A percentile compares a stretch with the other conserved stretches of the same genome.
Evolutionary conservation across 805 yeast genomes (phyloP).

Genomic region (Cyberlindnera misumaiensis): DNA sequence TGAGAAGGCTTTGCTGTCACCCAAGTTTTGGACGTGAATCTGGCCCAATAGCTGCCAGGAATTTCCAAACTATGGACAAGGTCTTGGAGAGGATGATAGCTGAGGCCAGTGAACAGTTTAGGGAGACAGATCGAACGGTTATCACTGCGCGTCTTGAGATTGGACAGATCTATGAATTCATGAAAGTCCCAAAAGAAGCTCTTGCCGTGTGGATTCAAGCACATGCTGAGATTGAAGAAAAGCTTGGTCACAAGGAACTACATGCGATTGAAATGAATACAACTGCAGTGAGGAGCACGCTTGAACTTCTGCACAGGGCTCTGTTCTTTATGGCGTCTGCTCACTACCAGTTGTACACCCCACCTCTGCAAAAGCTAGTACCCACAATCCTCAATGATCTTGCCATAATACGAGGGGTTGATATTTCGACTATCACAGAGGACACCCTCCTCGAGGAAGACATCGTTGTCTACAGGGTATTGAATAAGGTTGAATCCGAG

Average conservation of each 20-base stretch:
- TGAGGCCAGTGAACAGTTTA: slow-evolving; percentile 43
- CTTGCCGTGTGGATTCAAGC: slow-evolving; percentile 38
- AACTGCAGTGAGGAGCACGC: slow-evolving; percentile 33
- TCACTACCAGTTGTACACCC: slow-evolving; percentile 48
- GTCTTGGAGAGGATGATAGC: slow-evolving; percentile 61
- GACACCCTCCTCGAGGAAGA: slow-evolving; percentile 22
- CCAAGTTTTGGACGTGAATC: slow-evolving; percentile 38
- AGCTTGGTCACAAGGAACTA: slow-evolving; percentile 5
- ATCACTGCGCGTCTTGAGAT: slow-evolving; percentile 42
- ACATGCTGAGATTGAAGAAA: slow-evolving; percentile 3
- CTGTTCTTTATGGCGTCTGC: slow-evolving; percentile 75
- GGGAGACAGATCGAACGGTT: slow-evolving; percentile 41
- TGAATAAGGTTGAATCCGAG: slow-evolving; percentile 24
- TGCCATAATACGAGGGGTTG: slow-evolving; percentile 3
- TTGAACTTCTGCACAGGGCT: slow-evolving; percentile 64
- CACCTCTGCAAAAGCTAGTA: slow-evolving; percentile 22
- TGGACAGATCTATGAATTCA: slow-evolving; percentile 66
- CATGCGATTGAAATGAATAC: slow-evolving; percentile 18
- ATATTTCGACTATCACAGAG: slow-evolving; percentile 6
- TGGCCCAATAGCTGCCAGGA: slow-evolving; percentile 1
- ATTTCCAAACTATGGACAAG: slow-evolving; percentile 50
- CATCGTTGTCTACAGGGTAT: slow-evolving; percentile 12
- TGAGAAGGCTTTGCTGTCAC: slow-evolving; percentile 81
- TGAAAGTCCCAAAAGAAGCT: slow-evolving; percentile 46
- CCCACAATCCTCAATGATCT: slow-evolving; percentile 19